Evolutionary conservation across 805 yeast genomes (phyloP).

Genomic region (Candida dendrica): DNA sequence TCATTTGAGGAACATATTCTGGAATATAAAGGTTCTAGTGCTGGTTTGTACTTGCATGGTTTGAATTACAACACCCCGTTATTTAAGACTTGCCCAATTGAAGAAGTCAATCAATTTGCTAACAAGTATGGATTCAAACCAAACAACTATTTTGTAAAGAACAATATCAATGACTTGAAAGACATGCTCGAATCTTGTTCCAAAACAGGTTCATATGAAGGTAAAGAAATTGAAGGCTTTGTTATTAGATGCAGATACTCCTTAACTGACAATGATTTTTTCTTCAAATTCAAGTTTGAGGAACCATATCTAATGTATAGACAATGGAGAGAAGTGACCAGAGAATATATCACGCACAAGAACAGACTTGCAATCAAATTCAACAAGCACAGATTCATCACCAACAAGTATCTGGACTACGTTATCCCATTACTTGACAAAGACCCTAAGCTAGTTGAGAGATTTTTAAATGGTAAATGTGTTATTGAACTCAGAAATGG

Average conservation of each 20-base stretch:
- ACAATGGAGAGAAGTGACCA: constrained; percentile 84
- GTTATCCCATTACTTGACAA: constrained; percentile 46
- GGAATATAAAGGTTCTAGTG: constrained; percentile 52
- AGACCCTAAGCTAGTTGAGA: constrained; percentile 38
- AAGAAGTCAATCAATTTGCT: constrained; percentile 54
- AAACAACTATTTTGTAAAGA: constrained; percentile 40
- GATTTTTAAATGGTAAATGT: constrained; percentile 54
- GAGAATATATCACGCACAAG: constrained; percentile 34
- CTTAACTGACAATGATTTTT: constrained; percentile 38
- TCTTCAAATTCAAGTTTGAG: constrained; percentile 91
- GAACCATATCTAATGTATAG: constrained; percentile 92
- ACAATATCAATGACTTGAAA: constrained; percentile 34
- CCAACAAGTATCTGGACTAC: constrained; percentile 64
- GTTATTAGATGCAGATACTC: constrained; percentile 61
- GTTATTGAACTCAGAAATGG: constrained; percentile 64
- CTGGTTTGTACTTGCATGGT: constrained; percentile 91
- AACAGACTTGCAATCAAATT: constrained; percentile 30
- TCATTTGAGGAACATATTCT: constrained; percentile 89
- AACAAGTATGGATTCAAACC: constrained; percentile 59
- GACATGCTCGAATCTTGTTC: constrained; percentile 49
- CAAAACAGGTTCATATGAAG: constrained; percentile 62
- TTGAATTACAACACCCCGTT: constrained; percentile 58
- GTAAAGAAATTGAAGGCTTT: constrained; percentile 84
- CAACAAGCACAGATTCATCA: constrained; percentile 49
- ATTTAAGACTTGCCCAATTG: constrained; percentile 62